Conservation (phyloP, 2,329 filamentous ascomycete genomes). For the Ophiostoma australiae region DNA sequence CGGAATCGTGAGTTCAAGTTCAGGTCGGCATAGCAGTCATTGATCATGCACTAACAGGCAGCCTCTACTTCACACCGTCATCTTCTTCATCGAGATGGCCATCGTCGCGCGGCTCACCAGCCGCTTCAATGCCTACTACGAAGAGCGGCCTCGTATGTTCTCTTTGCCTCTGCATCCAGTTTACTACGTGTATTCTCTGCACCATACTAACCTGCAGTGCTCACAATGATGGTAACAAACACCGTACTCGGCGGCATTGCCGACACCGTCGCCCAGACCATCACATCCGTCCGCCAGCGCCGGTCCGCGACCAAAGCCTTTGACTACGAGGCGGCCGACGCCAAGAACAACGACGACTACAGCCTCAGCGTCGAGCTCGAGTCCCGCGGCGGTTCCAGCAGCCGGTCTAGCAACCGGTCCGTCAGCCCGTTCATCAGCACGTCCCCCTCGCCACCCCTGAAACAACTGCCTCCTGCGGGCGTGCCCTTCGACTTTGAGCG, state of each 20-base stretch:
- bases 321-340: slow-evolving; percentile 50
- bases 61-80: slow-evolving; percentile 80
- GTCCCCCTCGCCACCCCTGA: slow-evolving; percentile 61
- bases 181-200: background rate
- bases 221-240: slow-evolving; percentile 99
- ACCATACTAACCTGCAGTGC: slow-evolving; percentile 48
- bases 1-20: slow-evolving; percentile 56
- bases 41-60: slow-evolving; percentile 38
- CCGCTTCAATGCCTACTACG: slow-evolving; percentile 93
- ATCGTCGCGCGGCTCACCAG: slow-evolving; percentile 75
- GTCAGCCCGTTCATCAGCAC: slow-evolving; percentile 56
- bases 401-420: slow-evolving; percentile 53
- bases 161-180: background rate
- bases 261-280: slow-evolving; percentile 90
- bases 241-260: slow-evolving; percentile 91
- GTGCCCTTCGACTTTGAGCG: slow-evolving; percentile 82
- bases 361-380: slow-evolving; percentile 30
- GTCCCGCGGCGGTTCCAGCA: slow-evolving; percentile 37
- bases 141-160: slow-evolving; percentile 70
- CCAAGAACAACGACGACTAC: slow-evolving; percentile 42
- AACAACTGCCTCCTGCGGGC: slow-evolving; percentile 33
- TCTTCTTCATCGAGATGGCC: slow-evolving; percentile 84
- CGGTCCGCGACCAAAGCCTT: slow-evolving; percentile 57
- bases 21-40: too few relatives aligned
- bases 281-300: slow-evolving; percentile 73